Evolutionary conservation across 805 yeast species (phyloP), one percentile per base, ranked within the genome.

Genomic region (Ogataea paraovalis): DNA sequence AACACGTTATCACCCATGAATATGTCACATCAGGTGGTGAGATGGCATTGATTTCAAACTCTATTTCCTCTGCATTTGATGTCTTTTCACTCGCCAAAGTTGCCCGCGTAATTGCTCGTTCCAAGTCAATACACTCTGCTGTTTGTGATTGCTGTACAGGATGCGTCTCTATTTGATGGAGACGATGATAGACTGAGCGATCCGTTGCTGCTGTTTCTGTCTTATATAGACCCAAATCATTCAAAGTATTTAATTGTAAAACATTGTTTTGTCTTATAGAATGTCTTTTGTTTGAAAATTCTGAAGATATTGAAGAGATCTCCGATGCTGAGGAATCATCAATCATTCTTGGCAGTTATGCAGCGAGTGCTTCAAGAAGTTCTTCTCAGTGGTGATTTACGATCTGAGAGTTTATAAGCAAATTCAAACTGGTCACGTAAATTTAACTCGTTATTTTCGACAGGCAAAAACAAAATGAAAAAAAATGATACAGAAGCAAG

Each of bases 1-100:
- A 71, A 10, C 76, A 68, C 12, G 56, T 48, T 22, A 59, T 48
- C 0, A 79, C 75, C 87, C 86, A 82, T 4, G 81, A 83, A 53
- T 80, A 79, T 67, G 64, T 41, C 61, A 63, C 42, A 42, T 51
- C 52, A 2, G 42, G 42, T 14, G 50, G n/a, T 22, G 41, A 39
- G 12, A 39, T 22, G 10, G 41, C 41, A 23, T 23, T 23, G 12
- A 7, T 19, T n/a, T 39, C 30, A 23, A 14, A 39, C n/a, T 39
- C 30, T 14, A 10, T 10, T n/a, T 22, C 28, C 6, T 2, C 4
- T 21, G 30, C 30, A 19, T 22, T n/a, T 22, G 30, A 16, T 21
- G 41, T 39, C 13, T 23, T 30, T 14, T 30, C n/a, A 30, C 34
- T 34, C 21, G 16, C 19, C 5, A 16, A n/a, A 16, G 38, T 34